A percentile compares a stretch with the other conserved stretches of the same genome.
These are phyloP conservation scores for Penicillium sp. DNA, from an alignment of 2,329 filamentous ascomycete genomes.

Conservation along the genomic window DNA sequence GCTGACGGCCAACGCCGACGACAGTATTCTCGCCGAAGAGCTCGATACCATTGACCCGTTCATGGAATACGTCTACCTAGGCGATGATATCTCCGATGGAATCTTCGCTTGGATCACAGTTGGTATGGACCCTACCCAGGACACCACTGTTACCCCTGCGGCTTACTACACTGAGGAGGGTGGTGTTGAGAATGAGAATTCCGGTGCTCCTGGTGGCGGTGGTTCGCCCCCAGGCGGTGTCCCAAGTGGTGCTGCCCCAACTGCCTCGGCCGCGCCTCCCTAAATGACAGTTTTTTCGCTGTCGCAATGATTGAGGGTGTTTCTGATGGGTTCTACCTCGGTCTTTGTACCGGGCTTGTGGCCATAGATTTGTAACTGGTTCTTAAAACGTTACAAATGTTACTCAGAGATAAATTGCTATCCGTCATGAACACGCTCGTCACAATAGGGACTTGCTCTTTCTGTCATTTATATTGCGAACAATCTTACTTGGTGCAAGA, in stretches of 20 bases:
- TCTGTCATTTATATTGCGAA: background rate
- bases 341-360: background rate
- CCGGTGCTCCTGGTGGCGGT: constrained; percentile 17
- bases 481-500: background rate
- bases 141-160: constrained; percentile 27
- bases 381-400: too few species aligned
- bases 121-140: constrained; percentile 46
- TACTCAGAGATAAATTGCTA: too few species aligned
- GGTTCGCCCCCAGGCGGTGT: constrained; percentile 1
- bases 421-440: too few species aligned
- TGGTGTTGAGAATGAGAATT: constrained; percentile 31
- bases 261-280: background rate
- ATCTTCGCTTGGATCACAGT: constrained; percentile 55
- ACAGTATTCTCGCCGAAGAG: constrained; percentile 50
- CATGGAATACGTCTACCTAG: constrained; percentile 57
- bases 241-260: background rate
- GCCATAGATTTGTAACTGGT: too few species aligned
- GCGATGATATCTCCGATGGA: constrained; percentile 52
- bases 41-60: constrained; percentile 56
- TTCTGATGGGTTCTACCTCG: background rate
- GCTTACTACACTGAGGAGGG: constrained; percentile 35
- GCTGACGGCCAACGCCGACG: constrained; percentile 52
- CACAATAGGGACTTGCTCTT: too few species aligned
- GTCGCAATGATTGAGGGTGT: too few species aligned
- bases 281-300: background rate